phyloP scores from a whole-genome alignment of 2,329 filamentous ascomycete species.

The Alternaria novae-zelandiae region DNA sequence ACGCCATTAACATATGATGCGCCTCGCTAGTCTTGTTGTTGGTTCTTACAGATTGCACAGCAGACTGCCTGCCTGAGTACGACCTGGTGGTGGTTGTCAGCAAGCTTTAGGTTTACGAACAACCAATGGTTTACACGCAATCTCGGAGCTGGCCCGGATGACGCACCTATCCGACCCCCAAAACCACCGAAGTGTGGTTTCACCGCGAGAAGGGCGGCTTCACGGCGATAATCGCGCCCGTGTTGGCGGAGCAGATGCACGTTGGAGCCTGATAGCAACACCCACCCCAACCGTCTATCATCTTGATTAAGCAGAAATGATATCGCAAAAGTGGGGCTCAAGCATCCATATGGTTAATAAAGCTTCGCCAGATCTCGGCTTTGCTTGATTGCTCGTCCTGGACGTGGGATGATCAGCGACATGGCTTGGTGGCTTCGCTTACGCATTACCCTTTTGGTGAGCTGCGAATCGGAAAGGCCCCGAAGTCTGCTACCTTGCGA shows the following conservation, averaged over 20 bases:
- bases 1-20: background rate
- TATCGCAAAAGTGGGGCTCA: background rate
- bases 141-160: constrained; percentile 1
- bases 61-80: background rate
- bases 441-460: background rate
- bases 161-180: background rate
- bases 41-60: background rate
- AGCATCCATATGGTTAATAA: background rate
- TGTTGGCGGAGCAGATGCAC: background rate
- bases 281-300: background rate
- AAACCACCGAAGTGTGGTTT: background rate
- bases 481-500: background rate
- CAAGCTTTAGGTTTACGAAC: background rate
- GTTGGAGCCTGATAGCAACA: background rate
- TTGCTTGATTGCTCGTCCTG: constrained; percentile 1
- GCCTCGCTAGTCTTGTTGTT: background rate
- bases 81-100: background rate
- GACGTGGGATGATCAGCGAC: background rate
- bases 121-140: background rate
- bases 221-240: background rate
- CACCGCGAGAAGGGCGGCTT: background rate
- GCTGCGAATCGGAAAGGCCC: background rate
- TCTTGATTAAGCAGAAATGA: background rate
- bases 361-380: constrained; percentile 3
- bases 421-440: background rate